A percentile compares a stretch with the other conserved stretches of the same genome.
These are phyloP conservation scores for Didymella sp. DNA, from an alignment of 2,329 filamentous ascomycete species.

Conservation along the genomic window DNA sequence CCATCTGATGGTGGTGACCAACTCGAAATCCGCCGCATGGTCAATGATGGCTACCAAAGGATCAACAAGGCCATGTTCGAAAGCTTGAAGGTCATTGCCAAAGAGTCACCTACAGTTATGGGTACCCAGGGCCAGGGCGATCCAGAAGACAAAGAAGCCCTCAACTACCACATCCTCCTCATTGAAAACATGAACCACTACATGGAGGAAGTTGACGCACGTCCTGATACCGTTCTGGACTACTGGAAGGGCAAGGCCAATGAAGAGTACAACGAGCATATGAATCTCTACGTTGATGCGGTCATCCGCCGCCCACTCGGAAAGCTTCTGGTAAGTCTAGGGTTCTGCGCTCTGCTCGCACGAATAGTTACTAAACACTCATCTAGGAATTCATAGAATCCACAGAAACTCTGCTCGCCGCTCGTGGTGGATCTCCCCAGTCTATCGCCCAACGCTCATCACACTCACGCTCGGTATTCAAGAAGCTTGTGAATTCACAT, in stretches of 20 bases:
- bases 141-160: constrained; percentile 90
- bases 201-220: constrained; percentile 84
- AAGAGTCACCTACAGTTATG: constrained; percentile 63
- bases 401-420: constrained; percentile 74
- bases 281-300: constrained; percentile 83
- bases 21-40: constrained; percentile 73
- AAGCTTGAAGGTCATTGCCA: constrained; percentile 92
- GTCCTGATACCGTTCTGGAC: constrained; percentile 75
- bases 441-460: constrained; percentile 79
- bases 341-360: background rate
- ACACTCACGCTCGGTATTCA: constrained; percentile 81
- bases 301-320: constrained; percentile 89
- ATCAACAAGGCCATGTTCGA: constrained; percentile 97
- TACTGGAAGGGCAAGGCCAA: constrained; percentile 82
- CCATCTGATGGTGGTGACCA: constrained; percentile 60
- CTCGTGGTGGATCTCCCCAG: constrained; percentile 57
- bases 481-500: constrained; percentile 81
- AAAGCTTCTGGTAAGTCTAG: constrained; percentile 69
- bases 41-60: constrained; percentile 86
- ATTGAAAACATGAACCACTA: constrained; percentile 99
- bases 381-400: constrained; percentile 82
- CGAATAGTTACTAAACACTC: constrained; percentile 18
- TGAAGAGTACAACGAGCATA: constrained; percentile 82
- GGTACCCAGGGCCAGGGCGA: constrained; percentile 64
- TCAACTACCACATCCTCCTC: constrained; percentile 95